Evolutionary conservation across 345 rosid genomes (phyloP).

Genomic region (Citrus hindsii): DNA sequence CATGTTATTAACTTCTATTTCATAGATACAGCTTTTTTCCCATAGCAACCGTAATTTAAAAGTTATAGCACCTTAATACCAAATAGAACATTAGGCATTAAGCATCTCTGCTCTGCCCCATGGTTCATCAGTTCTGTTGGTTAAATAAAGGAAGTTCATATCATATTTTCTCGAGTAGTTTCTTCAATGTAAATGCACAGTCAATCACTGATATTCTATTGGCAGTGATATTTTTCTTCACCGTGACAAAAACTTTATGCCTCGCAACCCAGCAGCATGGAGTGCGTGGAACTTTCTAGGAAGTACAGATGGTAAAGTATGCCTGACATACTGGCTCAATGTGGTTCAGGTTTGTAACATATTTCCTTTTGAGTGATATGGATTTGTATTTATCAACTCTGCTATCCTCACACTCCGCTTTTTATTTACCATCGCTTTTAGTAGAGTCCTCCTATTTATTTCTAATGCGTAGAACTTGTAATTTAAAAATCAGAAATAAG

Average conservation of each 20-base stretch:
- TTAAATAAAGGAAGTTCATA: background rate
- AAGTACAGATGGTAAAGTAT: conserved; percentile 52
- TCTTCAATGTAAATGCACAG: too few species aligned
- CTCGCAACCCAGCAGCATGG: conserved; percentile 77
- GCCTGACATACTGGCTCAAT: conserved; percentile 93
- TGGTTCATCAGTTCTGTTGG: background rate
- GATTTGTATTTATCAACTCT: background rate
- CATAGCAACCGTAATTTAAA: too few species aligned
- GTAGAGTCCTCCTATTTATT: background rate
- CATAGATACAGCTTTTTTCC: too few species aligned
- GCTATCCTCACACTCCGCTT: background rate
- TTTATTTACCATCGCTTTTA: background rate
- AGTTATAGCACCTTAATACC: too few species aligned
- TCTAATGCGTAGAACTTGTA: background rate
- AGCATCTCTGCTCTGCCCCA: background rate
- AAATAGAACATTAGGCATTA: too few species aligned
- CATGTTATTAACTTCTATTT: too few species aligned
- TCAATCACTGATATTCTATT: conserved; percentile 10
- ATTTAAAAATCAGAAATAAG: background rate
- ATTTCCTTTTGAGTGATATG: background rate
- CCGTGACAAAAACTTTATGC: conserved; percentile 74
- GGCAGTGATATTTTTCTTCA: conserved; percentile 85
- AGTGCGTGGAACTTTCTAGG: conserved; percentile 95
- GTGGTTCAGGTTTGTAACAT: conserved; percentile 70
- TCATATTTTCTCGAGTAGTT: too few species aligned